A percentile compares a stretch with the other conserved stretches of the same genome.
phyloP scores from a whole-genome alignment of 2,329 filamentous ascomycete species.

The Fusarium sp. region DNA sequence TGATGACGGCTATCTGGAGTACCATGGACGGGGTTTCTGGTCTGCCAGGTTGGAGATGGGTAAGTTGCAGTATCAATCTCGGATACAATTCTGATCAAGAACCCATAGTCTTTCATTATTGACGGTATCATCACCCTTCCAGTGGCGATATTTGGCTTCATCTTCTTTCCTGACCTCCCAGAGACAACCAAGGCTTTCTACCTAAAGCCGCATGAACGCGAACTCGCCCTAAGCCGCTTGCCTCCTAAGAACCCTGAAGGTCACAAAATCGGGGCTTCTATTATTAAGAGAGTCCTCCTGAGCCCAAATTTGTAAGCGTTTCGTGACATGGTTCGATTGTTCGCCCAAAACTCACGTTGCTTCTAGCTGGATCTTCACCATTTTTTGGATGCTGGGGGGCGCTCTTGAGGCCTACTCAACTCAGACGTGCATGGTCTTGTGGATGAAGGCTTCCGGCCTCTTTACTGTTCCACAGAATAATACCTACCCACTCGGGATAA shows the following conservation, averaged over 20 bases:
- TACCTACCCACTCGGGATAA: conserved; percentile 57
- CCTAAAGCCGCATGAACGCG: conserved; percentile 53
- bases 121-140: conserved; percentile 48
- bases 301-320: conserved; percentile 41
- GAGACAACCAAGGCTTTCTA: conserved; percentile 56
- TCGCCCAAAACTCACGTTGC: not conserved
- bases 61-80: not conserved
- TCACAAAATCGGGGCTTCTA: conserved; percentile 42
- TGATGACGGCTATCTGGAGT: not conserved
- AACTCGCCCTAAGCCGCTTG: conserved; percentile 58
- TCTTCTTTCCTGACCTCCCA: conserved; percentile 67
- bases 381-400: conserved; percentile 55
- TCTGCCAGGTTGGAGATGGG: not conserved
- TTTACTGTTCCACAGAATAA: conserved; percentile 54
- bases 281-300: conserved; percentile 43
- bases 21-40: not conserved
- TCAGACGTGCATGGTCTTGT: conserved; percentile 49
- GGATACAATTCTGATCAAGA: no score
- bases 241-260: conserved; percentile 46
- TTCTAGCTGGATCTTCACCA: conserved; percentile 50
- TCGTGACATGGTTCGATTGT: not conserved
- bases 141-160: conserved; percentile 66
- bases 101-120: not conserved
- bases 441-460: conserved; percentile 46
- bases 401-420: conserved; percentile 53